Conservation (phyloP, 495 filamentous ascomycete genomes). For the Parathielavia appendiculata region DNA sequence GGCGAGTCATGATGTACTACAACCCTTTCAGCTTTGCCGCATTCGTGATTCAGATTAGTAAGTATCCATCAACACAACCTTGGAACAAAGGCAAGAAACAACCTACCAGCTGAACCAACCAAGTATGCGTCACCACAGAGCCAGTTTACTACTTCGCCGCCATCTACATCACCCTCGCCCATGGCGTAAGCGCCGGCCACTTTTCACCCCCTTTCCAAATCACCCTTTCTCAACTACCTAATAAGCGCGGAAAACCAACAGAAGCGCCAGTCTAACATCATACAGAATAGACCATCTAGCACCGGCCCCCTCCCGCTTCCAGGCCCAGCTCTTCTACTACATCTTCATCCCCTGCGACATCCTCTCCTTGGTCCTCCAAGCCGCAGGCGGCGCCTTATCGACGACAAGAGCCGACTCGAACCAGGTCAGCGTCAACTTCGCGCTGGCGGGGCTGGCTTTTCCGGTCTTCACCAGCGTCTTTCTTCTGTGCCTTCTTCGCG, state of each 20-base stretch:
- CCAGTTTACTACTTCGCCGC: constrained; percentile 50
- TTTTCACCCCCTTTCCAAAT: not conserved
- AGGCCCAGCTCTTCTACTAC: constrained; percentile 44
- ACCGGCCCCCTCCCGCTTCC: constrained; percentile 43
- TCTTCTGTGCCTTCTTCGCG: constrained; percentile 37
- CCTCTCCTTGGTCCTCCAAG: constrained; percentile 48
- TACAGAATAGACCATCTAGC: constrained; percentile 43
- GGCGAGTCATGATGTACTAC: constrained; percentile 37
- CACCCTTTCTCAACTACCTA: not conserved
- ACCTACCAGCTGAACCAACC: not conserved
- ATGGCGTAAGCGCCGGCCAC: constrained; percentile 26
- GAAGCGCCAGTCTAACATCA: constrained; percentile 4
- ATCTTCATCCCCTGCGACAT: constrained; percentile 54
- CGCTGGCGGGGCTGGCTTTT: constrained; percentile 43
- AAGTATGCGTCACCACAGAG: constrained; percentile 46
- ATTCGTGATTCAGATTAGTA: constrained; percentile 43
- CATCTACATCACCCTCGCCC: constrained; percentile 47
- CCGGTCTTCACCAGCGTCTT: constrained; percentile 42
- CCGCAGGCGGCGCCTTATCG: constrained; percentile 45
- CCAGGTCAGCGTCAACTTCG: constrained; percentile 43
- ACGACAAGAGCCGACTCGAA: constrained; percentile 25
- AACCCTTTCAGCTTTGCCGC: constrained; percentile 39
- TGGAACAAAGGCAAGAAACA: too few relatives aligned
- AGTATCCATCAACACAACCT: constrained; percentile 15
- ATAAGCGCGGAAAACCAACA: not conserved